Percentiles rank a stretch among this genome's conserved stretches.
These are phyloP conservation scores for Trebouxia sp. DNA, from an alignment of 139 green algal species.

Conservation along the genomic window DNA sequence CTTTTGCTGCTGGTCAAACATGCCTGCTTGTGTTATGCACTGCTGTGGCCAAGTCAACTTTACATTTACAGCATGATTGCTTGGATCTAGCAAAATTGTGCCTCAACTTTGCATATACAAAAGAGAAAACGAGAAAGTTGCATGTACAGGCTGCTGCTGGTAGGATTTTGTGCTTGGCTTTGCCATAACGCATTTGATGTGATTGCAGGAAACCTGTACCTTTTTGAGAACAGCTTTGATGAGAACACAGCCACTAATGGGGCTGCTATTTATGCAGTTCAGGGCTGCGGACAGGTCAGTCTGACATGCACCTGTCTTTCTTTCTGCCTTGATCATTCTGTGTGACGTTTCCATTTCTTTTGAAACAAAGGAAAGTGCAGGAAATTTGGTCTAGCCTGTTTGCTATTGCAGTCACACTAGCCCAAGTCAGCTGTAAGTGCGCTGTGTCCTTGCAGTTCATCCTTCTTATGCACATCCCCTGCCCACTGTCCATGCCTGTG, in stretches of 20 bases:
- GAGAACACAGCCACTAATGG: conserved; percentile 24
- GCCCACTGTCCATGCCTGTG: too few relatives aligned
- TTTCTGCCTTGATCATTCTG: background rate
- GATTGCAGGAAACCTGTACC: conserved; percentile 10
- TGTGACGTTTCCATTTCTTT: too few relatives aligned
- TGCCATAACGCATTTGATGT: background rate
- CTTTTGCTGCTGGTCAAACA: background rate
- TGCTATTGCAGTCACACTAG: too few relatives aligned
- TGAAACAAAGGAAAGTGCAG: too few relatives aligned
- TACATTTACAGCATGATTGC: too few relatives aligned
- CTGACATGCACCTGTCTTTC: background rate
- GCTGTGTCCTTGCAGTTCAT: too few relatives aligned
- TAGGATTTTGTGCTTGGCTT: background rate
- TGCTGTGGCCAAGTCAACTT: background rate
- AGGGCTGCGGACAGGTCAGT: conserved; percentile 18
- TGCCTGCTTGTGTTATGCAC: background rate
- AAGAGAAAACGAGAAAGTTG: too few relatives aligned
- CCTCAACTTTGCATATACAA: too few relatives aligned
- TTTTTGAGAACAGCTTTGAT: conserved; percentile 22
- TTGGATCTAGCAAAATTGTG: too few relatives aligned
- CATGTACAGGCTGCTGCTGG: too few relatives aligned
- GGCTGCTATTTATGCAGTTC: conserved; percentile 18
- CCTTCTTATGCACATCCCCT: too few relatives aligned
- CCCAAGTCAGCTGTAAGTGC: too few relatives aligned
- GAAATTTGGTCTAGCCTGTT: background rate